Conservation (phyloP, 768 basidiomycete genomes). For the Roridomyces roridus region DNA sequence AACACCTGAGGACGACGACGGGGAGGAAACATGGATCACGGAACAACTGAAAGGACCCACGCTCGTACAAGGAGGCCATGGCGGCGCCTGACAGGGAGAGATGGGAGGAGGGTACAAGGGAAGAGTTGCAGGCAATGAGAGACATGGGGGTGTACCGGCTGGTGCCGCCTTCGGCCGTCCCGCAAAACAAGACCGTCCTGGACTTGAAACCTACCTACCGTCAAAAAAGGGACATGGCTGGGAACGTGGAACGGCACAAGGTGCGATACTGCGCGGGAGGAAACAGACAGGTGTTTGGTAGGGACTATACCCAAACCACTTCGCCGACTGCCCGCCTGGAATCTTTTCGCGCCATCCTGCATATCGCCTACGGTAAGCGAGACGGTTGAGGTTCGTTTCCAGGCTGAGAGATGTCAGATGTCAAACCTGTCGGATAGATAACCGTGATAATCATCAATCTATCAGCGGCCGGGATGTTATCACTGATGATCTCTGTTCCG, state of each 20-base stretch:
- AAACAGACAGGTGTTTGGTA: constrained; percentile 33
- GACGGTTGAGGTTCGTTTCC: too few relatives aligned
- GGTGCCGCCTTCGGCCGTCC: constrained; percentile 24
- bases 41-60: background rate
- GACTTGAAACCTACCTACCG: constrained; percentile 34
- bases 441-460: too few relatives aligned
- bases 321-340: constrained; percentile 31
- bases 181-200: constrained; percentile 36
- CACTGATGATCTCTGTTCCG: too few relatives aligned
- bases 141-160: constrained; percentile 36
- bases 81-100: background rate
- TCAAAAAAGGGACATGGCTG: constrained; percentile 37
- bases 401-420: too few relatives aligned
- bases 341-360: constrained; percentile 28
- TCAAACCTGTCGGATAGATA: too few relatives aligned
- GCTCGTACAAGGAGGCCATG: background rate
- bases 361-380: too few relatives aligned
- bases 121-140: constrained; percentile 32
- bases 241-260: constrained; percentile 38
- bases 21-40: background rate
- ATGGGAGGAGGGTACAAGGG: constrained; percentile 24
- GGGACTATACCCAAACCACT: constrained; percentile 32
- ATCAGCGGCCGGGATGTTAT: too few relatives aligned
- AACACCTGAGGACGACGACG: background rate
- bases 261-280: constrained; percentile 40